These are phyloP conservation scores for Fusarium concolor DNA, from an alignment of 2,329 filamentous ascomycete genomes.

Conservation along the genomic window DNA sequence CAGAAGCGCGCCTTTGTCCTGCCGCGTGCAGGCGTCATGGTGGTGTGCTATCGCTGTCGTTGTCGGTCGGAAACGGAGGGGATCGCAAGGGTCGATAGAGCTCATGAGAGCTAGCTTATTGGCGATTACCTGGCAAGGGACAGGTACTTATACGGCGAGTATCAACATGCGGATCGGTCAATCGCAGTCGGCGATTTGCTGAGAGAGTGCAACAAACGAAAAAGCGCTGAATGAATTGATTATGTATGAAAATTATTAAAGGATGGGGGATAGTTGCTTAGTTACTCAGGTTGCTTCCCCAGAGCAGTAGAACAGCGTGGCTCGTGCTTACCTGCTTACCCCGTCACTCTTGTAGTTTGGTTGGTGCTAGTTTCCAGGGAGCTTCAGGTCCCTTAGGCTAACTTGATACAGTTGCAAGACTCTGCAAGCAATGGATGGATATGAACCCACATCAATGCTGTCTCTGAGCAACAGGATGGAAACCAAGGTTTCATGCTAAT, in stretches of 20 bases:
- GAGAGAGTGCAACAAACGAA: neutral
- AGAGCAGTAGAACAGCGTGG: conserved; percentile 29
- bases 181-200: conserved; percentile 4
- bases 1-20: conserved; percentile 55
- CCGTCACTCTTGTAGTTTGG: conserved; percentile 27
- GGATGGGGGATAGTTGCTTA: conserved; percentile 4
- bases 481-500: neutral
- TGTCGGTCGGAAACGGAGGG: neutral
- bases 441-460: neutral
- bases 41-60: conserved; percentile 33
- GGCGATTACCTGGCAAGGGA: conserved; percentile 4
- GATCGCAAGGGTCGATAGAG: conserved; percentile 16
- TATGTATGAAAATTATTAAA: conserved; percentile 4
- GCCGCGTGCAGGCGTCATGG: conserved; percentile 54
- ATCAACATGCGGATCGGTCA: conserved; percentile 9
- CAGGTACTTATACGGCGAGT: conserved; percentile 7
- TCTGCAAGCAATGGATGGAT: neutral
- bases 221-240: neutral
- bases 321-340: conserved; percentile 30
- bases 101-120: conserved; percentile 33
- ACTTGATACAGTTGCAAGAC: neutral
- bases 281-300: neutral
- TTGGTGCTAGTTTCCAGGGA: conserved; percentile 9
- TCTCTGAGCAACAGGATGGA: neutral
- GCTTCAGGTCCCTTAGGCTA: conserved; percentile 3